Conservation (phyloP, 495 filamentous ascomycete genomes). For the Penicillium odoratum region DNA sequence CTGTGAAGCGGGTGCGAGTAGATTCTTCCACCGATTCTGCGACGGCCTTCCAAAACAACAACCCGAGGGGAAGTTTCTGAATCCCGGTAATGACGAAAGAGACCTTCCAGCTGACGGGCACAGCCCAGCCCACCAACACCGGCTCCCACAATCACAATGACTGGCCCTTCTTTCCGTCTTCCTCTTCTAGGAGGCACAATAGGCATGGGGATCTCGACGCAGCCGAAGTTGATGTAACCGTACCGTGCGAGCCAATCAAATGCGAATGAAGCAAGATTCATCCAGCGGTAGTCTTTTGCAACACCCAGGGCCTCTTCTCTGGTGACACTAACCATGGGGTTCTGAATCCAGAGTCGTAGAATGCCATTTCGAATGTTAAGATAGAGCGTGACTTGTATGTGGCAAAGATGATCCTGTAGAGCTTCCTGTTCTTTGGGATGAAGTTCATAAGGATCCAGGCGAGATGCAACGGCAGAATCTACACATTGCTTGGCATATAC, state of each 20-base stretch:
- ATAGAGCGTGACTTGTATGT: constrained; percentile 91
- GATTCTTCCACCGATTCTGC: constrained; percentile 87
- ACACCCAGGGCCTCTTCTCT: constrained; percentile 90
- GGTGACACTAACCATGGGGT: constrained; percentile 83
- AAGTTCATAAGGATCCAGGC: constrained; percentile 85
- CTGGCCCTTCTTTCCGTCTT: constrained; percentile 53
- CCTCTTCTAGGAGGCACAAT: constrained; percentile 41
- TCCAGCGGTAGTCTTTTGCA: constrained; percentile 88
- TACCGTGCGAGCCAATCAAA: constrained; percentile 89
- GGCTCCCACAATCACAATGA: constrained; percentile 87
- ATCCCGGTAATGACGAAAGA: constrained; percentile 75
- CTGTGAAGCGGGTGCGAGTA: constrained; percentile 84
- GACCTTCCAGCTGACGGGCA: constrained; percentile 83
- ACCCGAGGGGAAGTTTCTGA: constrained; percentile 68
- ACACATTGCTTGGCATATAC: constrained; percentile 89
- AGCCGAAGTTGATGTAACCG: constrained; percentile 97
- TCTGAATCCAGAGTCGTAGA: constrained; percentile 83
- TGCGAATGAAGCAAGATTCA: constrained; percentile 81
- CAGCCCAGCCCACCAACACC: constrained; percentile 91
- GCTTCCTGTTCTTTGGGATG: constrained; percentile 83
- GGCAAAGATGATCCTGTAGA: constrained; percentile 77
- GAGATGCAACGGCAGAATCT: constrained; percentile 81
- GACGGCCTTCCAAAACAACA: constrained; percentile 82
- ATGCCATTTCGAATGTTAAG: constrained; percentile 97
- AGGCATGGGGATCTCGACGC: constrained; percentile 63